Evolutionary conservation across 23 red algal genomes (phyloP), one percentile per base, ranked within the genome.

Genomic region (Gracilaria gracilis): DNA sequence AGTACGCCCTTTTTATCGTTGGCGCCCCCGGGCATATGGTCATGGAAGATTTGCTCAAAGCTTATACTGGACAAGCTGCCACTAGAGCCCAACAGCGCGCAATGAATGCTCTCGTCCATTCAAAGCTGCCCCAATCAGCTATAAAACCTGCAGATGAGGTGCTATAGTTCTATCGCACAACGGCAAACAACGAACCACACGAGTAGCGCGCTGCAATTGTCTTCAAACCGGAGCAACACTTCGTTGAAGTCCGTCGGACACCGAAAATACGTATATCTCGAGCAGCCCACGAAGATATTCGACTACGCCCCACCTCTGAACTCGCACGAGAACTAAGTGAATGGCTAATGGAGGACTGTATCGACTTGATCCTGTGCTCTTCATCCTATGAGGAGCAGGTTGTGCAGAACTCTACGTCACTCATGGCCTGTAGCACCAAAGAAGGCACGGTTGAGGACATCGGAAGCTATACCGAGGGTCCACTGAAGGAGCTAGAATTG

Each of bases 261-360:
- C 51, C 49, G 53, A 61, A n/a, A 21, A 23, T 4, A 21, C 9
- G 4, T 5, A 61, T 61, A n/a, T 61, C 61, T 40, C 37, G 51
- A 75, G 58, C 44, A 9, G 83, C 83, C 47, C 73, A 73, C 42
- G 83, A 87, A 38, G 83, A 87, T 44, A 17, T 66, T 50, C 35
- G 83, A 39, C 23, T 87, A 9, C 21, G 40, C 2, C 64, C 64
- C 17, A 24, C 0, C 37, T 51, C 46, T 44, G 34, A 28, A n/a
- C 64, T 87, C 19, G 42, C 61, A 53, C 21, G 46, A 75, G 83
- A 87, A 73, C 62, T 87, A 20, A 72, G 35, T 32, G 44, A 44
- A 39, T 32, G 64, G 21, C 50, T 35, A 12, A 21, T 73, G 38
- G 83, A 87, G 58, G 4, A 85, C 21, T 69, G 32, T 12, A 48